These are phyloP conservation scores for Penicillium flavigenum DNA, from an alignment of 495 filamentous ascomycete genomes.

Conservation along the genomic window DNA sequence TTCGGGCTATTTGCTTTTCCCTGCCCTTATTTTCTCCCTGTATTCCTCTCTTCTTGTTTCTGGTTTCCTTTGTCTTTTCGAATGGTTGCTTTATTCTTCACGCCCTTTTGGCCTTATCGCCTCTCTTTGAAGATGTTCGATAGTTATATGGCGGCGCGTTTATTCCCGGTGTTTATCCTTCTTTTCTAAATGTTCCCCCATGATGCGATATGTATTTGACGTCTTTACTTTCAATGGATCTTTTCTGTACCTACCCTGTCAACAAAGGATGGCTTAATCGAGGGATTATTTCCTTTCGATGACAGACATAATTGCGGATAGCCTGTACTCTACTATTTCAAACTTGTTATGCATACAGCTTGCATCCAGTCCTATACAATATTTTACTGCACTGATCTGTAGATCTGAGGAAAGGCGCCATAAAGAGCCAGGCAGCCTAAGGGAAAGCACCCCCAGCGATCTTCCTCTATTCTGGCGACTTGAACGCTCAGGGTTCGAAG, in stretches of 20 bases:
- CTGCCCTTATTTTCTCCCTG: constrained; percentile 11
- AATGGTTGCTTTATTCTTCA: not conserved
- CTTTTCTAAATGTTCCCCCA: constrained; percentile 13
- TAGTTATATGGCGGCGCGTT: not conserved
- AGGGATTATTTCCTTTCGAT: constrained; percentile 1
- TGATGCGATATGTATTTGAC: constrained; percentile 25
- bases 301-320: constrained; percentile 1
- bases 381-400: not conserved
- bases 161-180: constrained; percentile 13
- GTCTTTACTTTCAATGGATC: constrained; percentile 21
- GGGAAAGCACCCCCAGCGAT: not conserved
- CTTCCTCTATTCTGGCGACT: not conserved
- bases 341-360: not conserved
- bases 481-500: not conserved
- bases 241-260: constrained; percentile 15
- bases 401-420: too few species aligned
- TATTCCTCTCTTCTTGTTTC: constrained; percentile 7
- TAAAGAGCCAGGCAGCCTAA: too few species aligned
- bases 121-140: constrained; percentile 1
- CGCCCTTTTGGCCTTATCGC: not conserved
- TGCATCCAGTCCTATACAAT: not conserved
- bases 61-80: not conserved
- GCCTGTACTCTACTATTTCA: constrained; percentile 8
- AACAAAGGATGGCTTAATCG: constrained; percentile 5
- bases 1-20: constrained; percentile 14